A percentile compares a stretch with the other conserved stretches of the same genome.
Conservation (phyloP, 805 yeast species). For the Saccharomyces kudriavzevii region DNA sequence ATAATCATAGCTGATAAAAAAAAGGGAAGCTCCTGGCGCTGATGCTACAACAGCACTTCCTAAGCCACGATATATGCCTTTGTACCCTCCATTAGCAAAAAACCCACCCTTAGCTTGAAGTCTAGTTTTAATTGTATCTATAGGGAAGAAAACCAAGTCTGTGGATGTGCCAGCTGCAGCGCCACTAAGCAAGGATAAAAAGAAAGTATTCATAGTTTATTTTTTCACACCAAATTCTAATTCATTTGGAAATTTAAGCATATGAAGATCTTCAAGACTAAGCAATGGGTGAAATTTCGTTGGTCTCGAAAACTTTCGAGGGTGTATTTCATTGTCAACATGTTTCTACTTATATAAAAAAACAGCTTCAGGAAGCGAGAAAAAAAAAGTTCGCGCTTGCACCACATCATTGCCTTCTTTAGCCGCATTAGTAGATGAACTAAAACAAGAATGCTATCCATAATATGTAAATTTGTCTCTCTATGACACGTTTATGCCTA, state of each 20-base stretch:
- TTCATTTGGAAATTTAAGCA: background rate
- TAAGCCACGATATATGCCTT: slow-evolving; percentile 82
- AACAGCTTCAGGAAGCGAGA: background rate
- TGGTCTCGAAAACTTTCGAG: background rate
- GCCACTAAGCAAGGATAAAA: slow-evolving; percentile 48
- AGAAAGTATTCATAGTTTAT: background rate
- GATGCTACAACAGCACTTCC: slow-evolving; percentile 92
- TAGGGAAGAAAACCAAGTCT: slow-evolving; percentile 90
- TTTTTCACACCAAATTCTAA: background rate
- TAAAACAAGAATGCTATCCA: background rate
- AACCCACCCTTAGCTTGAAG: slow-evolving; percentile 95
- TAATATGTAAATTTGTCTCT: background rate
- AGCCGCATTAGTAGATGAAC: background rate
- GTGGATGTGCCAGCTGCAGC: slow-evolving; percentile 96
- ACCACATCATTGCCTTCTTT: background rate
- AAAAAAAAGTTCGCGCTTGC: background rate
- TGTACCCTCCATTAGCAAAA: slow-evolving; percentile 85
- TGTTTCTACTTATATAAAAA: background rate
- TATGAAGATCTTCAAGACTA: background rate
- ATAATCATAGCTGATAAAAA: slow-evolving; percentile 78
- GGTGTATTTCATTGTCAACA: background rate
- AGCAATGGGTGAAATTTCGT: background rate
- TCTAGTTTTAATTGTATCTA: slow-evolving; percentile 90
- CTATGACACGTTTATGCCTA: background rate
- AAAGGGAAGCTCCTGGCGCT: slow-evolving; percentile 79